Base-by-base conservation (phyloP, 768 basidiomycete species). In the Krasilnikovozyma curviuscula region DNA sequence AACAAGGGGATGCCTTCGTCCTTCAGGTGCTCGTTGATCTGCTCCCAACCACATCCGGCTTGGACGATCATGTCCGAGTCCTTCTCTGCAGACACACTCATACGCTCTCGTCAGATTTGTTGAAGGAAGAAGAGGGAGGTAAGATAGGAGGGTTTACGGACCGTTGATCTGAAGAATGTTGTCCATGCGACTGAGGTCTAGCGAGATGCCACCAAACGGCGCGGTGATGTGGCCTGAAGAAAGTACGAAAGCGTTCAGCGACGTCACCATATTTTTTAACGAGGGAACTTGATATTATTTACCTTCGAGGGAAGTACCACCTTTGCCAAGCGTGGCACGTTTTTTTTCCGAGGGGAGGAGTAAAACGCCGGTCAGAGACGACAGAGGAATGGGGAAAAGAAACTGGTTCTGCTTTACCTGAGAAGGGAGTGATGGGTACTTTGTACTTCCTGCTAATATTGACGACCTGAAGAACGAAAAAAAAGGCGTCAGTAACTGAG, bases 401-500 rank as follows among this genome's bases (percentile, higher is more conserved):
- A 6, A 40, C n/a, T n/a, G n/a, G n/a, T n/a, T n/a, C n/a, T n/a
- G n/a, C n/a, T n/a, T n/a, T 23, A 16, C 84, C 86, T 40, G 79
- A 77, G 57, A 79, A 88, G 3, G 84, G 75, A 14, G 75, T 75
- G 24, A 91, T 70, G 3, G 88, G 86, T 28, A 91, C 68, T 40
- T 23, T 6, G 19, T 14, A 63, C 70, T 49, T 55, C 81, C 81
- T 23, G 79, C 80, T 77, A 33, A 85, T 73, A 49, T 80, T 73
- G 50, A 93, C 78, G 42, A 83, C 69, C 50, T 74, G 21, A 24
- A 46, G 50, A 24, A 52, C 50, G 41, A 74, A 73, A 51, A 78
- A 83, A 64, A 88, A 83, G 0, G 83, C 83, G 60, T 91, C 85
- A 13, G 88, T 68, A 58, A 78, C 79, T 1, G 84, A 89, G 8